These are phyloP conservation scores for Prototheca wickerhamii DNA, from an alignment of 163 green algal genomes.

Conservation along the genomic window DNA sequence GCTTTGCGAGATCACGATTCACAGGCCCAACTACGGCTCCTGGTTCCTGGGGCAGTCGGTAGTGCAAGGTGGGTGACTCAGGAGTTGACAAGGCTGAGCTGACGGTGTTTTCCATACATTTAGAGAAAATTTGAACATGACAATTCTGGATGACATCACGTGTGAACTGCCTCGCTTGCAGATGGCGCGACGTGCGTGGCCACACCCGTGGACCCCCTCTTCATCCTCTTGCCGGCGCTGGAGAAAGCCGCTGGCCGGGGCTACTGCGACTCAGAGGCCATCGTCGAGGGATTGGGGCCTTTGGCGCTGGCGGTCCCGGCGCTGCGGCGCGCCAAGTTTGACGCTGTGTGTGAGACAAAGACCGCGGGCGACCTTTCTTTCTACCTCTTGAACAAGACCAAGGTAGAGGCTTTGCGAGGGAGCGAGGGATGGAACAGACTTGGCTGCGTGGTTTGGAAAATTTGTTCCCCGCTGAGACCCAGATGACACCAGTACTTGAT, in stretches of 20 bases:
- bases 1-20: too few species aligned
- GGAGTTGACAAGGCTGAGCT: too few species aligned
- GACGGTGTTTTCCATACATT: too few species aligned
- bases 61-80: too few species aligned
- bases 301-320: neutral
- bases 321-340: neutral
- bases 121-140: neutral
- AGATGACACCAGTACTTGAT: neutral
- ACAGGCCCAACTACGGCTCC: too few species aligned
- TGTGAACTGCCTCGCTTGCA: neutral
- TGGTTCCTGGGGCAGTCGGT: too few species aligned
- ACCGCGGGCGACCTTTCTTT: neutral
- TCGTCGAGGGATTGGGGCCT: neutral
- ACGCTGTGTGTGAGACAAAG: neutral
- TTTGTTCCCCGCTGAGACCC: neutral
- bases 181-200: neutral
- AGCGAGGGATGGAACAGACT: too few species aligned
- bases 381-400: neutral
- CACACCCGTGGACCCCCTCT: neutral
- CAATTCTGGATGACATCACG: neutral
- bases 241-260: neutral
- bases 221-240: neutral
- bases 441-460: too few species aligned
- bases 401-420: too few species aligned
- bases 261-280: neutral